phyloP scores from a whole-genome alignment of 257 asterid genomes.

The Nicotiana noctiflora region DNA sequence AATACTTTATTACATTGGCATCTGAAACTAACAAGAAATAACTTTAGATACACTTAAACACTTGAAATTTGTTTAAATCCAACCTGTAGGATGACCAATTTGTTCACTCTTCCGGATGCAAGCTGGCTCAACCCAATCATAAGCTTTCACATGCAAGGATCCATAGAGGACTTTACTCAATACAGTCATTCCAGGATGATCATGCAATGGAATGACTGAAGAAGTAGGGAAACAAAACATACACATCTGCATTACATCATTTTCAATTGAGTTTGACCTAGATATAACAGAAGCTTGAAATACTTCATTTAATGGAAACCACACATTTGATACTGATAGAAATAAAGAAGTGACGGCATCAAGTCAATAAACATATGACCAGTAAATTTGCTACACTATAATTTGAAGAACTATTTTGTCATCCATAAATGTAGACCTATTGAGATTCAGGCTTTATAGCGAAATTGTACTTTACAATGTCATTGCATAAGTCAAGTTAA shows the following conservation, averaged over 20 bases:
- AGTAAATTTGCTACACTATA: not conserved
- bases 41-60: not conserved
- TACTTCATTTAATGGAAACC: not conserved
- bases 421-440: not conserved
- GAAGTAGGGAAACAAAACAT: slow-evolving; percentile 93
- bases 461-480: not conserved
- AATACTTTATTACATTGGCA: not conserved
- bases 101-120: slow-evolving; percentile 39
- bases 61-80: slow-evolving; percentile 11
- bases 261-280: not conserved
- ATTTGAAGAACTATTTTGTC: not conserved
- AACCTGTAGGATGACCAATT: slow-evolving; percentile 58
- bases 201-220: slow-evolving; percentile 90
- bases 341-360: not conserved
- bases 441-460: not conserved
- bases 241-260: slow-evolving; percentile 74
- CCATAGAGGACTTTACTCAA: slow-evolving; percentile 92
- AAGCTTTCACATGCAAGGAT: slow-evolving; percentile 88
- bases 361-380: not conserved
- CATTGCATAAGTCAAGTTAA: not conserved
- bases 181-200: slow-evolving; percentile 95
- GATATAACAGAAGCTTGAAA: slow-evolving; percentile 16
- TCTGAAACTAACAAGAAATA: not conserved
- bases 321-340: not conserved
- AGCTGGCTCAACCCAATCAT: slow-evolving; percentile 96